A percentile compares a stretch with the other conserved stretches of the same genome.
Evolutionary conservation across 768 basidiomycete genomes (phyloP).

Genomic region (Hygrophorus pudorinus): DNA sequence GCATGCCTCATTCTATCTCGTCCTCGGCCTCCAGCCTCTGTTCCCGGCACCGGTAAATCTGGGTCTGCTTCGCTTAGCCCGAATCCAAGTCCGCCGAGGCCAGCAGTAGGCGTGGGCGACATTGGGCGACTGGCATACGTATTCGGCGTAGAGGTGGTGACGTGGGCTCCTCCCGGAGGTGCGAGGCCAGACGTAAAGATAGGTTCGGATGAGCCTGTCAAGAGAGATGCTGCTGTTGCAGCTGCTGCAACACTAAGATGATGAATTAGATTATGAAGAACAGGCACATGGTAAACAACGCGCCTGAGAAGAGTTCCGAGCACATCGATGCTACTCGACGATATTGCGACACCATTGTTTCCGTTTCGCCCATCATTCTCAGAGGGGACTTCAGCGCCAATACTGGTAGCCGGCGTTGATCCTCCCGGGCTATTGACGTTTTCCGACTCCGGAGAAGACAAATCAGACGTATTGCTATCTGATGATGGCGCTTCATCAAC

Average conservation of each 20-base stretch:
- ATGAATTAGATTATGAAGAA: conserved; percentile 1
- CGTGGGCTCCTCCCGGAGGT: conserved; percentile 16
- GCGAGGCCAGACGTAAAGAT: conserved; percentile 50
- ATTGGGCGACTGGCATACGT: conserved; percentile 13
- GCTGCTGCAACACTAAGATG: conserved; percentile 71
- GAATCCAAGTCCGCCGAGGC: conserved; percentile 13
- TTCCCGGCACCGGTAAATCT: background rate
- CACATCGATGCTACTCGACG: conserved; percentile 72
- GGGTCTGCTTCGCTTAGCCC: background rate
- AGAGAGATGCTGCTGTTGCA: conserved; percentile 78
- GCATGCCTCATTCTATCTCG: conserved; percentile 47
- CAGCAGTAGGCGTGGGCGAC: conserved; percentile 40
- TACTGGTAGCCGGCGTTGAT: background rate
- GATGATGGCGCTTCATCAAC: background rate
- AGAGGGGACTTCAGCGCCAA: conserved; percentile 10
- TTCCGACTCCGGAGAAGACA: background rate
- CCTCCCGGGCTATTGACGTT: background rate
- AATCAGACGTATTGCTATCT: background rate
- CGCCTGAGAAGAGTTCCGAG: conserved; percentile 77
- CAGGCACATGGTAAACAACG: conserved; percentile 12
- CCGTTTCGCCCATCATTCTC: conserved; percentile 7
- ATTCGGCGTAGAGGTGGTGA: conserved; percentile 24
- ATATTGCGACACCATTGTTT: conserved; percentile 27
- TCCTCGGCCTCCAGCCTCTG: conserved; percentile 5
- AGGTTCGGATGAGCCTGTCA: conserved; percentile 62